phyloP scores from a whole-genome alignment of 2,329 filamentous ascomycete species.

The Colletotrichum shisoi region DNA sequence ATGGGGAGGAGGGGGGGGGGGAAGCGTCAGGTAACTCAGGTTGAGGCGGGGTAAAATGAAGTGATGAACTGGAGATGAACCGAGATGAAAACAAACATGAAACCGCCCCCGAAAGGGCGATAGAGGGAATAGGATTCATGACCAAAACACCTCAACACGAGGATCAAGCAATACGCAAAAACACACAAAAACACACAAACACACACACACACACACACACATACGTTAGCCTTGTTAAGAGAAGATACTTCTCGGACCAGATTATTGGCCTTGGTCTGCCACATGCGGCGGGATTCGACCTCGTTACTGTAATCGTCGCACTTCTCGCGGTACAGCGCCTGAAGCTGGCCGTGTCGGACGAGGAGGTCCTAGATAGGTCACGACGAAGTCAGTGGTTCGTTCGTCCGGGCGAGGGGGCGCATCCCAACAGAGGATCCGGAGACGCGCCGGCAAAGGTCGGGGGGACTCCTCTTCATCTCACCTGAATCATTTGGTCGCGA shows the following conservation, averaged over 20 bases:
- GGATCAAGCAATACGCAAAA: too few species aligned
- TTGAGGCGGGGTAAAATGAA: too few species aligned
- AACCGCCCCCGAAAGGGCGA: too few species aligned
- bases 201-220: not conserved
- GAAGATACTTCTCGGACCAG: slow-evolving; percentile 24
- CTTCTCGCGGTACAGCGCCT: slow-evolving; percentile 33
- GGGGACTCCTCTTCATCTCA: not conserved
- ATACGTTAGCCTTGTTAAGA: slow-evolving; percentile 37
- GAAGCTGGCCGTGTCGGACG: slow-evolving; percentile 17
- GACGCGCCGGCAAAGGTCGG: too few species aligned
- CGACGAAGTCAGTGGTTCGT: not conserved
- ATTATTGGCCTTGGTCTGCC: slow-evolving; percentile 39
- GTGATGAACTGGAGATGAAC: too few species aligned
- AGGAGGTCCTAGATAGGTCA: slow-evolving; percentile 23
- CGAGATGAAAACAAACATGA: too few species aligned
- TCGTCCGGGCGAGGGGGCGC: too few species aligned
- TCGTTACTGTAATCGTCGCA: slow-evolving; percentile 41
- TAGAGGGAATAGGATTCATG: too few species aligned
- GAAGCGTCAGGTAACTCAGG: too few species aligned
- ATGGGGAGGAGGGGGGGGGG: too few species aligned
- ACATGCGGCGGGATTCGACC: slow-evolving; percentile 40
- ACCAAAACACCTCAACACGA: too few species aligned
- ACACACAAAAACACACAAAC: not conserved
- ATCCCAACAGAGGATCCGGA: not conserved
- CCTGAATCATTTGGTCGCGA: slow-evolving; percentile 38